Conservation (phyloP, 2,329 filamentous ascomycete species). For the Aureobasidium subglaciale region DNA sequence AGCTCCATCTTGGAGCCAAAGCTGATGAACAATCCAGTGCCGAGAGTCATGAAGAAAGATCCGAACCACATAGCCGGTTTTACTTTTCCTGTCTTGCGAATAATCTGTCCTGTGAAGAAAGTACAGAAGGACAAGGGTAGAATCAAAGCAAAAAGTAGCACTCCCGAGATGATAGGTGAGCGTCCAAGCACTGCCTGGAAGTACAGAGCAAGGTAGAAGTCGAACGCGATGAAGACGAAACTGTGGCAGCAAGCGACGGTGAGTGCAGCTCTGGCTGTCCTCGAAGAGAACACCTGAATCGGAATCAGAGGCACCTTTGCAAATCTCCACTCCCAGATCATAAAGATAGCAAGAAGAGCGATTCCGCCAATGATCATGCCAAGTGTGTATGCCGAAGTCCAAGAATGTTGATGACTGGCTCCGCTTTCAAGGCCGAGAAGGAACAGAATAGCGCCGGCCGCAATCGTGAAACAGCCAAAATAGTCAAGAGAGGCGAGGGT, state of each 20-base stretch:
- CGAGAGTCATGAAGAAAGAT: slow-evolving; percentile 36
- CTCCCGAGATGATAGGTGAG: slow-evolving; percentile 51
- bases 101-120: slow-evolving; percentile 42
- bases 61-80: slow-evolving; percentile 41
- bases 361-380: slow-evolving; percentile 32
- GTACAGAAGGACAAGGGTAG: slow-evolving; percentile 50
- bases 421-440: slow-evolving; percentile 49
- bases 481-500: slow-evolving; percentile 49
- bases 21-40: slow-evolving; percentile 41
- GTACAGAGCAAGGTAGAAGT: slow-evolving; percentile 68
- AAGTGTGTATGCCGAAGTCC: slow-evolving; percentile 33
- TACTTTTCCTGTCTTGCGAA: slow-evolving; percentile 44
- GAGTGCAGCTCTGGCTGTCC: slow-evolving; percentile 4
- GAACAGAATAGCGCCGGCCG: slow-evolving; percentile 45
- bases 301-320: slow-evolving; percentile 36
- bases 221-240: slow-evolving; percentile 53
- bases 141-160: slow-evolving; percentile 45
- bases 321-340: slow-evolving; percentile 33
- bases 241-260: slow-evolving; percentile 32
- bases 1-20: slow-evolving; percentile 32
- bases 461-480: slow-evolving; percentile 46
- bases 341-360: slow-evolving; percentile 27
- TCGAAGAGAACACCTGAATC: neutral
- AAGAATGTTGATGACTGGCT: slow-evolving; percentile 34
- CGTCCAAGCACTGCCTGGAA: slow-evolving; percentile 61